Percentiles rank a stretch among this genome's conserved stretches.
phyloP scores from a whole-genome alignment of 106 monocot genomes.

The Triglochin maritima region DNA sequence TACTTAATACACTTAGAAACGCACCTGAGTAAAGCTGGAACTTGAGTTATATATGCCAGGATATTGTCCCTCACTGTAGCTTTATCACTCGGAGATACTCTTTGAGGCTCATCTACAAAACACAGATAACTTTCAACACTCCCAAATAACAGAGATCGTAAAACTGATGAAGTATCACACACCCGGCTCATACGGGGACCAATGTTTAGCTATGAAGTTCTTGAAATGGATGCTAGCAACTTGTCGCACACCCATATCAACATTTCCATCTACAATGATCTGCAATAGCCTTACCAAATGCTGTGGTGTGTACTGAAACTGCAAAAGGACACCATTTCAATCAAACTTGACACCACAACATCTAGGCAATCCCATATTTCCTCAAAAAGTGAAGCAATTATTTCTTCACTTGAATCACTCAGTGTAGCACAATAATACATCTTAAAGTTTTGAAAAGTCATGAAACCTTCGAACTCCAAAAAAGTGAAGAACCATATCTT shows the following conservation, averaged over 20 bases:
- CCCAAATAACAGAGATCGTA: no score
- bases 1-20: not conserved
- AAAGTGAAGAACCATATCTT: no score
- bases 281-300: constrained; percentile 83
- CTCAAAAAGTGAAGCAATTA: no score
- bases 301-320: constrained; percentile 79
- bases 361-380: no score
- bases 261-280: constrained; percentile 61
- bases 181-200: constrained; percentile 75
- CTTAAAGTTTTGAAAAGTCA: no score
- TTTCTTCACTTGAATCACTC: no score
- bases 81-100: constrained; percentile 62
- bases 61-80: constrained; percentile 63
- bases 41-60: constrained; percentile 59
- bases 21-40: constrained; percentile 82
- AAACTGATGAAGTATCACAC: not conserved
- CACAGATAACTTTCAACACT: no score
- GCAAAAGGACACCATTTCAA: constrained; percentile 3
- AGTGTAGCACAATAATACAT: no score
- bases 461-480: no score
- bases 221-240: constrained; percentile 97
- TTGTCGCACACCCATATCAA: constrained; percentile 78
- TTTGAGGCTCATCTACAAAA: constrained; percentile 42
- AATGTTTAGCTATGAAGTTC: constrained; percentile 90
- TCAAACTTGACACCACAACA: no score